phyloP scores from a whole-genome alignment of 2,329 filamentous ascomycete species.

The Microsporum ferrugineum region DNA sequence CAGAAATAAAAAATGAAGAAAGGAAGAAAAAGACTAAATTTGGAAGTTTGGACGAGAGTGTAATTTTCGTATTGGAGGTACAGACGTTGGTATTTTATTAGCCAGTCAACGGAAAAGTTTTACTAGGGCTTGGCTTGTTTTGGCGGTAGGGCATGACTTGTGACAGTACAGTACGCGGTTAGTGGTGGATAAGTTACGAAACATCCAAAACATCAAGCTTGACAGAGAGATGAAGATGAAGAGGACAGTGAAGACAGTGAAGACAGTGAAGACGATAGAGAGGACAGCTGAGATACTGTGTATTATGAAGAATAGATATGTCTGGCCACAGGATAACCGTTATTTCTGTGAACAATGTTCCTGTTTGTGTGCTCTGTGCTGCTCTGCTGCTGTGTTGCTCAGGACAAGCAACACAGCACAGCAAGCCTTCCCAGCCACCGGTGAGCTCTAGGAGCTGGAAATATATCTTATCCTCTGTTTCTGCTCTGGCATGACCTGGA shows the following conservation, averaged over 20 bases:
- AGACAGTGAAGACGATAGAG: neutral
- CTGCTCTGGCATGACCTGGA: neutral
- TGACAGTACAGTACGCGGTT: neutral
- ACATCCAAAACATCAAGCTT: neutral
- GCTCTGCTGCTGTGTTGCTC: neutral
- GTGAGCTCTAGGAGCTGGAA: neutral
- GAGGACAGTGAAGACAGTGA: neutral
- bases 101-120: neutral
- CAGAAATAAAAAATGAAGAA: neutral
- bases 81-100: neutral
- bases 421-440: neutral
- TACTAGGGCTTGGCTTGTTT: neutral
- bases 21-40: neutral
- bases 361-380: neutral
- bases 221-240: neutral
- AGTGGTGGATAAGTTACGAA: neutral
- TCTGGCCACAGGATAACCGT: neutral
- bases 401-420: neutral
- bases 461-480: neutral
- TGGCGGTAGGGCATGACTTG: neutral
- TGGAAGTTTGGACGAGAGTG: neutral
- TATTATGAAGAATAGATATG: neutral
- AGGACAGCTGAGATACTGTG: neutral
- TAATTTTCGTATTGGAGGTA: neutral
- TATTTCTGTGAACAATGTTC: neutral